Evolutionary conservation across 2,329 filamentous ascomycete species (phyloP).

Genomic region (Sarocladium strictum): DNA sequence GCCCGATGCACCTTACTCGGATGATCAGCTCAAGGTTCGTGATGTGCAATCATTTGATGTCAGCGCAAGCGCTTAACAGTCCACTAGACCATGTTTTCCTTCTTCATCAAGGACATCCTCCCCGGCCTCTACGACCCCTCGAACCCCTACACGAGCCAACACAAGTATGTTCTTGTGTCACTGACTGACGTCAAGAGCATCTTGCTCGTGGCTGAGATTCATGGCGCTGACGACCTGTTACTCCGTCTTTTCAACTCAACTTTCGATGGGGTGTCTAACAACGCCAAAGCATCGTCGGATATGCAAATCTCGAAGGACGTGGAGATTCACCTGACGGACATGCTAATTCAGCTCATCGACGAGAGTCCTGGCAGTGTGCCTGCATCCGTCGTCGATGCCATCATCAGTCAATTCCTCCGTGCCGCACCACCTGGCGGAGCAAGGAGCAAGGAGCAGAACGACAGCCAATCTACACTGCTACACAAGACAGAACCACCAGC

Average conservation of each 20-base stretch:
- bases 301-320: slow-evolving; percentile 89
- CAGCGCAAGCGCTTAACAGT: not conserved
- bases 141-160: slow-evolving; percentile 86
- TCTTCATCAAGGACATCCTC: slow-evolving; percentile 78
- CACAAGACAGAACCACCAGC: slow-evolving; percentile 84
- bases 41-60: not conserved
- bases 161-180: slow-evolving; percentile 84
- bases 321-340: slow-evolving; percentile 82
- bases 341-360: slow-evolving; percentile 81
- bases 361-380: slow-evolving; percentile 70
- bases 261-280: slow-evolving; percentile 85
- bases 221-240: slow-evolving; percentile 73
- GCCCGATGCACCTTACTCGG: slow-evolving; percentile 89
- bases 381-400: slow-evolving; percentile 78
- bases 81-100: slow-evolving; percentile 78
- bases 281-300: slow-evolving; percentile 66
- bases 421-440: slow-evolving; percentile 66
- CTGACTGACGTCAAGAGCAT: slow-evolving; percentile 93
- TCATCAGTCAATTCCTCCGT: slow-evolving; percentile 91
- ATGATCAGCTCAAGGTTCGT: slow-evolving; percentile 72
- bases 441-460: slow-evolving; percentile 59
- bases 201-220: slow-evolving; percentile 81
- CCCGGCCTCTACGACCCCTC: slow-evolving; percentile 80
- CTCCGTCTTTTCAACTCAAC: slow-evolving; percentile 78
- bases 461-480: slow-evolving; percentile 76